Base-by-base conservation (phyloP, 2,329 filamentous ascomycete species). In the Aspergillus ochraceoroseus region DNA sequence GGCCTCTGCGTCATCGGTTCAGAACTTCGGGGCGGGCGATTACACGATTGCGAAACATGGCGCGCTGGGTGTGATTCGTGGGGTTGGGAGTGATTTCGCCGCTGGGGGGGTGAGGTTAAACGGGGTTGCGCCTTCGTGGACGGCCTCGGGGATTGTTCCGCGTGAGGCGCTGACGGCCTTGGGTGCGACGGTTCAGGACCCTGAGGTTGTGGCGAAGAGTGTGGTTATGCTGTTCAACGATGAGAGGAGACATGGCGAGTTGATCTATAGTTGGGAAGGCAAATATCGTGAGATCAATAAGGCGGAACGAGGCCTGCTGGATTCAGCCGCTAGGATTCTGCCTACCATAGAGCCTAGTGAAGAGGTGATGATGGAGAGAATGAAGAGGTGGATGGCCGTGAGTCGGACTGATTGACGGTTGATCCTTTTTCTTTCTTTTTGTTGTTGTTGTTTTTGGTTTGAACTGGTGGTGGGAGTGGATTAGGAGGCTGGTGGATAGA, bases 41-140 rank as follows among this genome's bases (percentile, higher is more conserved):
- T 80, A 80, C 43, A 53, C 70, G 1, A 68, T 71, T 1, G 62
- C 75, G 18, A 80, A 80, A 43, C 72, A 78, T 39, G 77, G 68
- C 14, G 70, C 77, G 0, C 46, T 79, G 0, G 76, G 77, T 2
- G 70, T 76, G 39, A 65, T 74, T 14, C 68, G 76, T 18, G 70
- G 71, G 2, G 57, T 76, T 7, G 55, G 66, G 1, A 57, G 60
- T 2, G 56, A 69, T 3, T 48, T 75, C 13, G 33, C 43, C 29
- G 12, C 18, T n/a, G 15, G 15, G 8, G 38, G 14, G 1, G 35
- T 80, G 29, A 72, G 77, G 9, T 54, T 80, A 35, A 81, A 81
- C 60, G 70, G 66, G 4, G 59, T 80, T 13, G 69, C 73, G 1
- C 75, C 77, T 1, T 71, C 65, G 19, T 80, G 75, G 75, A 79